These are phyloP conservation scores for Pichia sp. DNA, from an alignment of 1,139 yeast species.

Conservation along the genomic window DNA sequence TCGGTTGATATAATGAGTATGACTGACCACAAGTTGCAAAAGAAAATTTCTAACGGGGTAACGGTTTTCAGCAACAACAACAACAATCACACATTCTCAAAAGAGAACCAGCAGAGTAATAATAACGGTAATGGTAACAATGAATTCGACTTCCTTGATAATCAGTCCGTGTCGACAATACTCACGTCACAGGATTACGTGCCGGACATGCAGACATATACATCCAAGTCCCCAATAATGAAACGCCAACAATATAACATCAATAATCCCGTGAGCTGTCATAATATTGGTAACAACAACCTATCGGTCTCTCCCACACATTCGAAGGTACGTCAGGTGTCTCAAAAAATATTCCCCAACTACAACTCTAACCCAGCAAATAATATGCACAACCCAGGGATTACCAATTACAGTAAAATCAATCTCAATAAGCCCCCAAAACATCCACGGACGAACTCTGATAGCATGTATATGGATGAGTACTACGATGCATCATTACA, in stretches of 20 bases:
- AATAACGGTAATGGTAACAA: background rate
- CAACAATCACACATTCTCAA: conserved; percentile 3
- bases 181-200: conserved; percentile 5
- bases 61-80: background rate
- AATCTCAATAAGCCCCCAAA: conserved; percentile 11
- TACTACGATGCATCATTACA: too few species aligned
- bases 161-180: conserved; percentile 8
- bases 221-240: conserved; percentile 6
- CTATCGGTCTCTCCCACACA: conserved; percentile 7
- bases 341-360: conserved; percentile 9
- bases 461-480: background rate
- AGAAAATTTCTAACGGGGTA: conserved; percentile 6
- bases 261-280: too few species aligned
- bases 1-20: conserved; percentile 9
- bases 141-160: conserved; percentile 13
- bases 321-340: conserved; percentile 12
- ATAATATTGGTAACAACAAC: too few species aligned
- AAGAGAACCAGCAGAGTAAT: conserved; percentile 1
- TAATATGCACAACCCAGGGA: background rate
- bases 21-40: conserved; percentile 5
- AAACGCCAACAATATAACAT: conserved; percentile 4
- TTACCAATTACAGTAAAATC: conserved; percentile 3
- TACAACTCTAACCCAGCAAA: conserved; percentile 1
- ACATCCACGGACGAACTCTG: conserved; percentile 1
- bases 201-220: background rate